Conservation (phyloP, 164 flowering plant genomes). For the Saururus chinensis region DNA sequence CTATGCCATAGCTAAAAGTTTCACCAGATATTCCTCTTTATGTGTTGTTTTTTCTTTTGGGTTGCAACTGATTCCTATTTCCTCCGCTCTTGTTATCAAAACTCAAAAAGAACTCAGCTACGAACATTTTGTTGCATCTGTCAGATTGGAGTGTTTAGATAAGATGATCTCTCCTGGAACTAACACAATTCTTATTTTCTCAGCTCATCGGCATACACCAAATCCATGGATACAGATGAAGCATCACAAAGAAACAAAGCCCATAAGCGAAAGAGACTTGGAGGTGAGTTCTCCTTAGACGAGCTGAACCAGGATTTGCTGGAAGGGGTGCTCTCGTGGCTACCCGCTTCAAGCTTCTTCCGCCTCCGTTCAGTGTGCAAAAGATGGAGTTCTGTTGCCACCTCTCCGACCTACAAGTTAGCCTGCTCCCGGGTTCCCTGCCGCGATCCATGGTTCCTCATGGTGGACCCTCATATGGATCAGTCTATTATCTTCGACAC, state of each 20-base stretch:
- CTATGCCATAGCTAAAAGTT: no score
- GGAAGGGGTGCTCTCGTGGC: slow-evolving; percentile 61
- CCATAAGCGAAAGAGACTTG: slow-evolving; percentile 25
- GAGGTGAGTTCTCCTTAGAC: slow-evolving; percentile 29
- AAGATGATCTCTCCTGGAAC: neutral
- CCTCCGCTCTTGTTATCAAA: no score
- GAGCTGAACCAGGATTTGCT: slow-evolving; percentile 59
- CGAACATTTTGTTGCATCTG: neutral
- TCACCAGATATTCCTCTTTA: no score
- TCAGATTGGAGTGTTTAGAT: neutral
- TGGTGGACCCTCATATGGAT: slow-evolving; percentile 40
- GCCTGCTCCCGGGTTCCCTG: slow-evolving; percentile 50
- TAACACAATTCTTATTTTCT: slow-evolving; percentile 2
- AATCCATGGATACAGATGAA: slow-evolving; percentile 20
- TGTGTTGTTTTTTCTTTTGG: neutral
- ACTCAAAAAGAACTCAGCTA: neutral
- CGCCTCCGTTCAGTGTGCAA: slow-evolving; percentile 66
- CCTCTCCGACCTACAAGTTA: slow-evolving; percentile 37
- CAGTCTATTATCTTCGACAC: slow-evolving; percentile 46
- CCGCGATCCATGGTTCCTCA: slow-evolving; percentile 65
- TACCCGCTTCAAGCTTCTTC: slow-evolving; percentile 57
- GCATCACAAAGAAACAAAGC: neutral
- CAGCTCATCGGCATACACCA: neutral
- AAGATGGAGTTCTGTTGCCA: slow-evolving; percentile 58
- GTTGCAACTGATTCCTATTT: neutral